A percentile compares a stretch with the other conserved stretches of the same genome.
phyloP scores from a whole-genome alignment of 768 basidiomycete species.

The Hemileccinum impolitum region DNA sequence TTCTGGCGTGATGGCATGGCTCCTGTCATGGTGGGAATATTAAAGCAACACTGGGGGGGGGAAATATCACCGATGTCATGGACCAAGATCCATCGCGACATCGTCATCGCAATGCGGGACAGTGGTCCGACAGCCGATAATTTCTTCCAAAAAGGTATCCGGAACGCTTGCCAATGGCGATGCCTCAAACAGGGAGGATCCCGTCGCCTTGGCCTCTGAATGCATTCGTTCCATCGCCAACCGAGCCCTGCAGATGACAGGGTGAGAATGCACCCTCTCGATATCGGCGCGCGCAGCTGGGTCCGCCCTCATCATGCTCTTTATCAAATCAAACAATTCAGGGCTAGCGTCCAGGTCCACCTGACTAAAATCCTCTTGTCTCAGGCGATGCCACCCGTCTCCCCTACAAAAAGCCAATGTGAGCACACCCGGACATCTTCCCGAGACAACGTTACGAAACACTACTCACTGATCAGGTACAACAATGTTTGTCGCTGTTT shows the following conservation, averaged over 20 bases:
- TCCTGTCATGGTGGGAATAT: constrained; percentile 6
- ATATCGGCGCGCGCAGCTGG: constrained; percentile 58
- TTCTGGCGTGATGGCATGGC: constrained; percentile 1
- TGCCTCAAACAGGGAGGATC: constrained; percentile 46
- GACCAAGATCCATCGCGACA: constrained; percentile 40
- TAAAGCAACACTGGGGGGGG: not conserved
- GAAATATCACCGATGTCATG: constrained; percentile 21
- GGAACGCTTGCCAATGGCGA: constrained; percentile 64
- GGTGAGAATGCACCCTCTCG: constrained; percentile 55
- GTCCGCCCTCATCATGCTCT: constrained; percentile 73
- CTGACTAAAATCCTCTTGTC: constrained; percentile 88
- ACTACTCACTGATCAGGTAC: constrained; percentile 92
- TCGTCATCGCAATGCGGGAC: constrained; percentile 16
- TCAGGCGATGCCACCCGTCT: constrained; percentile 88
- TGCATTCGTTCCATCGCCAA: constrained; percentile 56
- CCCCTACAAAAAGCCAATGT: constrained; percentile 54
- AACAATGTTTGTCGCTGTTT: constrained; percentile 92
- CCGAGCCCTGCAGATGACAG: constrained; percentile 62
- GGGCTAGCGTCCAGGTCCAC: constrained; percentile 66
- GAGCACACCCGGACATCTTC: constrained; percentile 8
- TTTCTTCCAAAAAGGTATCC: constrained; percentile 60
- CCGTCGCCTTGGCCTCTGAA: constrained; percentile 33
- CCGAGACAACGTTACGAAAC: not conserved
- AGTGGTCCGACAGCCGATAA: constrained; percentile 38
- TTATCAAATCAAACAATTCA: constrained; percentile 65